Conservation (phyloP, 2,329 filamentous ascomycete genomes). For the Penicillium sp. region DNA sequence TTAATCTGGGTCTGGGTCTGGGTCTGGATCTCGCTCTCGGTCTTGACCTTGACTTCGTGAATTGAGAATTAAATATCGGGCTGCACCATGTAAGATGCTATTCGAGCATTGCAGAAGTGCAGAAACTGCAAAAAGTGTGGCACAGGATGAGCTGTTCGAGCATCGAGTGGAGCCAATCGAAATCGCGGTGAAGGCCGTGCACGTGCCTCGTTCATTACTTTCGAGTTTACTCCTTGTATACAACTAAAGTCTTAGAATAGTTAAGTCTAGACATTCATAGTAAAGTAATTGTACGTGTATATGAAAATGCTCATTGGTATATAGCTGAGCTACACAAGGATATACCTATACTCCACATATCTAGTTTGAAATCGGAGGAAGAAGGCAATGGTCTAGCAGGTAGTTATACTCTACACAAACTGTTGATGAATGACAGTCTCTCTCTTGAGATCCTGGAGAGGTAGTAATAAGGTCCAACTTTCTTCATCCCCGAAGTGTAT, state of each 20-base stretch:
- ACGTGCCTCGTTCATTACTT: no score
- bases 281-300: not conserved
- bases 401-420: no score
- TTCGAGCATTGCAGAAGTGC: not conserved
- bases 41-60: not conserved
- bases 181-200: constrained; percentile 25
- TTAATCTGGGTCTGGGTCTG: not conserved
- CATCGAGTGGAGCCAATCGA: constrained; percentile 25
- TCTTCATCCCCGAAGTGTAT: no score
- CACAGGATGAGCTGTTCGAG: constrained; percentile 17
- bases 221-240: no score
- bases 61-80: not conserved
- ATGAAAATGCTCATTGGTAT: not conserved
- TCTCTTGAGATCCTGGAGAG: no score
- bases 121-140: constrained; percentile 8
- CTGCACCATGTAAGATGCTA: not conserved
- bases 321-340: not conserved
- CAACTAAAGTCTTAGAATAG: no score
- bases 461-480: no score
- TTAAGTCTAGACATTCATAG: not conserved
- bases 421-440: no score
- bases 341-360: not conserved
- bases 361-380: no score
- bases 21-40: not conserved
- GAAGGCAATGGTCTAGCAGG: no score